These are phyloP conservation scores for Solanum lycopersicoides DNA, from an alignment of 257 asterid species.

Conservation along the genomic window DNA sequence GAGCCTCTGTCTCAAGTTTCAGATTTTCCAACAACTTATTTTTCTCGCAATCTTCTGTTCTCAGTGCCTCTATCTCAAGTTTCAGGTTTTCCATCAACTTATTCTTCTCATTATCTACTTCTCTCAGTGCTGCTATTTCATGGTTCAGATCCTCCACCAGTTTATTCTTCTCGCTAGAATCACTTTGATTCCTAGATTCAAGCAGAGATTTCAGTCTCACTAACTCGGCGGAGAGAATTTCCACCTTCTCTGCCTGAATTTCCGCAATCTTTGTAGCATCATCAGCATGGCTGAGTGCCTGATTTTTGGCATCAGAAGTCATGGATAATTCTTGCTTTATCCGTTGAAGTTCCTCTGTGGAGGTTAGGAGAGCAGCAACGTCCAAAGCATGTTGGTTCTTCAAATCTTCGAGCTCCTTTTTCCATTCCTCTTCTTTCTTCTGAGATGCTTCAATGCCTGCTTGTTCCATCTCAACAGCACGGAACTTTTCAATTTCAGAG, in stretches of 20 bases:
- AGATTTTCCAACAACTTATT: slow-evolving; percentile 21
- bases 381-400: slow-evolving; percentile 67
- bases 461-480: slow-evolving; percentile 92
- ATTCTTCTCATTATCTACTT: slow-evolving; percentile 37
- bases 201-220: slow-evolving; percentile 50
- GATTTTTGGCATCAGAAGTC: slow-evolving; percentile 66
- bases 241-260: slow-evolving; percentile 61
- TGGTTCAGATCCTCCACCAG: slow-evolving; percentile 11
- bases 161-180: slow-evolving; percentile 46
- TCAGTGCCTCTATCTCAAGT: not conserved
- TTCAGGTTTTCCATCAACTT: slow-evolving; percentile 17
- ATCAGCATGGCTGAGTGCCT: slow-evolving; percentile 76
- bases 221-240: slow-evolving; percentile 68
- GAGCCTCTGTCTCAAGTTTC: not conserved
- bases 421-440: slow-evolving; percentile 78
- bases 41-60: slow-evolving; percentile 20
- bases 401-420: slow-evolving; percentile 68
- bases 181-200: slow-evolving; percentile 43
- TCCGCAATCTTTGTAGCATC: slow-evolving; percentile 79
- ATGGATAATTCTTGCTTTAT: slow-evolving; percentile 61
- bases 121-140: slow-evolving; percentile 52
- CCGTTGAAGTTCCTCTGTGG: slow-evolving; percentile 68
- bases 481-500: slow-evolving; percentile 88
- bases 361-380: slow-evolving; percentile 62
- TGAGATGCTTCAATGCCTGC: slow-evolving; percentile 83